Percentiles rank a stretch among this genome's conserved stretches.
Conservation (phyloP, 1,284 basidiomycete species). For the Leccinum glutinopallens region DNA sequence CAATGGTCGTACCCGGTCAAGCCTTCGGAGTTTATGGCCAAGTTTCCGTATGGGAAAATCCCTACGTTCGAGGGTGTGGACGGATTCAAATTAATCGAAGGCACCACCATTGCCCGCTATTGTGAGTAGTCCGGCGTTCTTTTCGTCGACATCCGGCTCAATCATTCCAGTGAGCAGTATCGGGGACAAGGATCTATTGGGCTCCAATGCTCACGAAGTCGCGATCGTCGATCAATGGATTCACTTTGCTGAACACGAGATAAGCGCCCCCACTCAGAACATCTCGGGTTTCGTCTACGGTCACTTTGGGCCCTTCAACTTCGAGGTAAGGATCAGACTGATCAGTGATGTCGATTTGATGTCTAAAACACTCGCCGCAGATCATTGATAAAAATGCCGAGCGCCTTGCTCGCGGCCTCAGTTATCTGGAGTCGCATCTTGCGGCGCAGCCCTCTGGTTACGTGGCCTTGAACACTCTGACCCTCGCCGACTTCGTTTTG, state of each 20-base stretch:
- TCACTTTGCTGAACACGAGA: slow-evolving; percentile 52
- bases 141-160: not conserved
- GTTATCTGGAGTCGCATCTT: slow-evolving; percentile 51
- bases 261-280: slow-evolving; percentile 17
- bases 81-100: slow-evolving; percentile 55
- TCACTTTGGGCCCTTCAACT: slow-evolving; percentile 12
- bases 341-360: too few species aligned
- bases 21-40: slow-evolving; percentile 42
- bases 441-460: slow-evolving; percentile 44
- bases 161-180: slow-evolving; percentile 45
- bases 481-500: slow-evolving; percentile 60
- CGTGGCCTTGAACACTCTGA: slow-evolving; percentile 59
- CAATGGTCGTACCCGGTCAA: slow-evolving; percentile 33
- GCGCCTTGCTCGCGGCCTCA: slow-evolving; percentile 30
- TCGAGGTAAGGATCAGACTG: slow-evolving; percentile 15
- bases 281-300: slow-evolving; percentile 15
- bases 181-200: slow-evolving; percentile 52
- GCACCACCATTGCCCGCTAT: slow-evolving; percentile 58
- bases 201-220: slow-evolving; percentile 44
- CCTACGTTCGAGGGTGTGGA: slow-evolving; percentile 56
- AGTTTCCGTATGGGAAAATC: slow-evolving; percentile 51
- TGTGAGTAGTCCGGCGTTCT: slow-evolving; percentile 42
- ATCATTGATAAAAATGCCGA: slow-evolving; percentile 14
- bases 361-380: slow-evolving; percentile 5
- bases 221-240: slow-evolving; percentile 58